Evolutionary conservation across 257 asterid genomes (phyloP).

Genomic region (Solanum neorickii): DNA sequence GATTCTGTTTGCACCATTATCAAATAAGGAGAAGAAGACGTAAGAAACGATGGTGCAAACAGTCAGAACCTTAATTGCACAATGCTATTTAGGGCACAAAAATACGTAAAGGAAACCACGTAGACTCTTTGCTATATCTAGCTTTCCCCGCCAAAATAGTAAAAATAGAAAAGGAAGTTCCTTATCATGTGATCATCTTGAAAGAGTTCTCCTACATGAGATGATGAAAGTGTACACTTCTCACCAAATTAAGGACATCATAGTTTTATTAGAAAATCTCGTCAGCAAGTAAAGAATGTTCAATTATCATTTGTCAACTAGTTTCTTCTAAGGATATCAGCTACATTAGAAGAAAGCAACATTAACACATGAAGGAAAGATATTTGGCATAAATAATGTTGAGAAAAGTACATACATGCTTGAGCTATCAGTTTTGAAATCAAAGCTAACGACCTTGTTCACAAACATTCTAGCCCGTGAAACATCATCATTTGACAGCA

Average conservation of each 20-base stretch:
- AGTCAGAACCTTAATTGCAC: not conserved
- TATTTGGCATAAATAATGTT: not conserved
- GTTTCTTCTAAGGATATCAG: not conserved
- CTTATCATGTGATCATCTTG: not conserved
- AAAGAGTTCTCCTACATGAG: not conserved
- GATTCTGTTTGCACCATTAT: not conserved
- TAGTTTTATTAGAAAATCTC: not conserved
- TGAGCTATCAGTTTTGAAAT: conserved; percentile 25
- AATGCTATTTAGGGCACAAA: not conserved
- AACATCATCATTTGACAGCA: conserved; percentile 75
- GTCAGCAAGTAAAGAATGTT: not conserved
- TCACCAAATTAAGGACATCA: not conserved
- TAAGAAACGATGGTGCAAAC: not conserved
- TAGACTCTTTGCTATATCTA: not conserved
- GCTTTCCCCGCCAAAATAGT: not conserved
- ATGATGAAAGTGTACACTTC: not conserved
- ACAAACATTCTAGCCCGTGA: conserved; percentile 54
- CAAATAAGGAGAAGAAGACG: not conserved
- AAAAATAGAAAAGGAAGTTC: not conserved
- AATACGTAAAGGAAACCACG: not conserved
- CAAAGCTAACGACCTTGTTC: conserved; percentile 39
- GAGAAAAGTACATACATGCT: conserved; percentile 61
- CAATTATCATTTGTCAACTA: not conserved
- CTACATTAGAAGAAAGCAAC: not conserved
- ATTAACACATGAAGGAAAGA: not conserved